These are phyloP conservation scores for Rhazya stricta DNA, from an alignment of 257 asterid species.

Conservation along the genomic window DNA sequence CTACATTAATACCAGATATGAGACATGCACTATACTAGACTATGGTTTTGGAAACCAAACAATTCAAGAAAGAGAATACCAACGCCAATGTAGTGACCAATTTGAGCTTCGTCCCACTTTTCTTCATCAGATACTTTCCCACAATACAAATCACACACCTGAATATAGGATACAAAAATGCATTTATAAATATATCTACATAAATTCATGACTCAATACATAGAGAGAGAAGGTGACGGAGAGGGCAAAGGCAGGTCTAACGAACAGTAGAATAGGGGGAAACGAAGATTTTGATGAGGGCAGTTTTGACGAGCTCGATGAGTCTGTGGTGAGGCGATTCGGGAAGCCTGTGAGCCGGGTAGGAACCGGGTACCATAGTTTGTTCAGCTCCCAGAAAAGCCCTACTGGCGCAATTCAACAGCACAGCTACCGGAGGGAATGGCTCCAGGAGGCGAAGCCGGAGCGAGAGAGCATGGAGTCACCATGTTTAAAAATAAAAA, in stretches of 20 bases:
- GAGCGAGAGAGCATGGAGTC: no score
- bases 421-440: no score
- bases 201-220: neutral
- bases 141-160: slow-evolving; percentile 89
- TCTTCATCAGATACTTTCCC: slow-evolving; percentile 76
- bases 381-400: neutral
- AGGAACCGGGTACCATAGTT: slow-evolving; percentile 38
- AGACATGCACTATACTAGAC: neutral
- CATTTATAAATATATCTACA: neutral
- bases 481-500: no score
- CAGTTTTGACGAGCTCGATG: slow-evolving; percentile 66
- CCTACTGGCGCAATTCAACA: neutral
- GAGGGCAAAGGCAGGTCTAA: neutral
- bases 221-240: neutral
- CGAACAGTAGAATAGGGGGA: slow-evolving; percentile 81
- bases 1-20: neutral
- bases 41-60: neutral
- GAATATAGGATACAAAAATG: neutral
- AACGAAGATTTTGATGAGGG: slow-evolving; percentile 80
- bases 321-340: slow-evolving; percentile 73
- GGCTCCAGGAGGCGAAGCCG: no score
- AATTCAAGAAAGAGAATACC: slow-evolving; percentile 35
- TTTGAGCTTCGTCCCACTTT: slow-evolving; percentile 92
- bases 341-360: slow-evolving; percentile 38
- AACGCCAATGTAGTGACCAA: slow-evolving; percentile 92